phyloP scores from a whole-genome alignment of 176 grass and related monocot species.

The Oryza nivara region DNA sequence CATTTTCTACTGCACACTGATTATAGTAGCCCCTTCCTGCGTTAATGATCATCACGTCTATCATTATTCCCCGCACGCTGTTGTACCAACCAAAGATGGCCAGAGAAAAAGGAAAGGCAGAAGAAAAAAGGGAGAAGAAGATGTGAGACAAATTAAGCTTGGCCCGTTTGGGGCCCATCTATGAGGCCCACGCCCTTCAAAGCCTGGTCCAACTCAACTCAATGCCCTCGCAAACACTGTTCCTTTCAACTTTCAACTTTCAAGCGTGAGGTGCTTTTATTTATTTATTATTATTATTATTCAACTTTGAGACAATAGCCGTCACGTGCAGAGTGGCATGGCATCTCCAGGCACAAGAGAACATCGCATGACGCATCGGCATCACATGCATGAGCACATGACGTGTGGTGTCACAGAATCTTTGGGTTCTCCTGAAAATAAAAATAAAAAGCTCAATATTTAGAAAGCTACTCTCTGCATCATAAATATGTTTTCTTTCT shows the following conservation, averaged over 20 bases:
- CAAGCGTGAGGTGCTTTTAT: no score
- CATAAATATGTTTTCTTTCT: no score
- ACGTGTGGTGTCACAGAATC: not conserved
- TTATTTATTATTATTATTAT: no score
- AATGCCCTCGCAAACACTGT: no score
- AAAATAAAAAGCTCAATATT: no score
- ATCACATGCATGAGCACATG: not conserved
- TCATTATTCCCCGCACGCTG: not conserved
- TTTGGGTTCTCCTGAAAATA: not conserved
- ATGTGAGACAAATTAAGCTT: not conserved
- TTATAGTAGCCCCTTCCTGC: not conserved
- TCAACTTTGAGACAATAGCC: no score
- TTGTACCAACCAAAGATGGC: not conserved
- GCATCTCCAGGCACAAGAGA: no score
- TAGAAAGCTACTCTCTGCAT: no score
- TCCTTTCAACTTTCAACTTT: no score
- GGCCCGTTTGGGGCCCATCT: not conserved
- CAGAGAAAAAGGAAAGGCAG: not conserved
- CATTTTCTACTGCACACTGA: no score
- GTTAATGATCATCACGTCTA: not conserved
- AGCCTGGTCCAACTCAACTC: not conserved
- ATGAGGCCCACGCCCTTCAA: not conserved
- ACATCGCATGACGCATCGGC: no score
- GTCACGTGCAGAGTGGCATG: not conserved
- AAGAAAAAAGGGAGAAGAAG: not conserved